Evolutionary conservation across 164 flowering plant species (phyloP).

Genomic region (Piper betle): DNA sequence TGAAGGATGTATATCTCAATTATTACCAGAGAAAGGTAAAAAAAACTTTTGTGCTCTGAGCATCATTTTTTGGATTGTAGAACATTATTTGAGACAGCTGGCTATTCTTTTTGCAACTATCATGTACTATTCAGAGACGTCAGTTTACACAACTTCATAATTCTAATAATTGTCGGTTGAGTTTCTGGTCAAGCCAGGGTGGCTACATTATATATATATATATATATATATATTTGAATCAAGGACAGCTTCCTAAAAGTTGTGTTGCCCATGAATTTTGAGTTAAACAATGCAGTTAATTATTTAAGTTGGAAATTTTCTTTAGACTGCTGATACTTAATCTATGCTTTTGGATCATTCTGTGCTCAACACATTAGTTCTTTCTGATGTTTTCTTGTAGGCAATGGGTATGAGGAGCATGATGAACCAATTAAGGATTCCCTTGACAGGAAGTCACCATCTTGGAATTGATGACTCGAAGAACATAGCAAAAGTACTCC

Average conservation of each 20-base stretch:
- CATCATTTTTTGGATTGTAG: neutral
- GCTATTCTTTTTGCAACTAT: too few relatives aligned
- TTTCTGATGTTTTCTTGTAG: conserved; percentile 21
- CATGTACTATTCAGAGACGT: neutral
- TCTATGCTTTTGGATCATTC: neutral
- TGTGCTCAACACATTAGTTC: neutral
- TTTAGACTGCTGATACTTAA: neutral
- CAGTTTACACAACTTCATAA: too few relatives aligned
- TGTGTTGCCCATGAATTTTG: neutral
- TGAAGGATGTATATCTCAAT: conserved; percentile 78
- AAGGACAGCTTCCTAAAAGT: too few relatives aligned
- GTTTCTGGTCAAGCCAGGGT: too few relatives aligned
- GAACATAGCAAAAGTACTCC: conserved; percentile 80
- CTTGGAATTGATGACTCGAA: conserved; percentile 91
- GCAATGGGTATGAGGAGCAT: conserved; percentile 88
- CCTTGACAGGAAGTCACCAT: conserved; percentile 80
- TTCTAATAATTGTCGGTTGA: too few relatives aligned
- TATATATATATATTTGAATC: too few relatives aligned
- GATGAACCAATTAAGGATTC: conserved; percentile 63
- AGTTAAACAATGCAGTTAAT: neutral
- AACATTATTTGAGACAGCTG: neutral
- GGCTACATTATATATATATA: too few relatives aligned
- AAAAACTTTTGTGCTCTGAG: neutral
- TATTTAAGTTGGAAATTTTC: too few relatives aligned
- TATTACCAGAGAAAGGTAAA: conserved; percentile 73